Evolutionary conservation across 768 basidiomycete species (phyloP), one percentile per base, ranked within the genome.

Genomic region (Kwoniella mangroviensis): DNA sequence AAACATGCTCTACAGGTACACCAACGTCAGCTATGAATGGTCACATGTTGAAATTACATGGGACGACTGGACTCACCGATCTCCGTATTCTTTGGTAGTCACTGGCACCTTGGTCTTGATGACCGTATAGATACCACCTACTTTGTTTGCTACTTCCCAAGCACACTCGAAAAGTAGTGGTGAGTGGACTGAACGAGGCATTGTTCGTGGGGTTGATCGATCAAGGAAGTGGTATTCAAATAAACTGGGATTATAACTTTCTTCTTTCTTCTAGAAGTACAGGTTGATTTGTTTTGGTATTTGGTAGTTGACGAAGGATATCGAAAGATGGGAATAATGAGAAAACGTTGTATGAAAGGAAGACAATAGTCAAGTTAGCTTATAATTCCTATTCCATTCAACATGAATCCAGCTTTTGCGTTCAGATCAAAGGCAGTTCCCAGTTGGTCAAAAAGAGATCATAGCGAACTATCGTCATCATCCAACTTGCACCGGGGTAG

Each of bases 41-140:
- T 34, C 34, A 34, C 34, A 41, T 69, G 92, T 43, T n/a, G 57
- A 4, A 5, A 26, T 34, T 11, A 17, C 22, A 13, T 43, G n/a
- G 6, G 53, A 41, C 40, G 7, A 68, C 2, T 10, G 7, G 19
- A 71, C 78, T 71, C 58, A 79, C 76, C 78, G 64, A 61, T 79
- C 80, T 41, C 81, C 94, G 85, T 91, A 98, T 84, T 98, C 97
- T 66, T 90, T 89, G 81, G 95, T 92, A 76, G 97, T 98, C 85
- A 99, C 93, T 65, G 97, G 97, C 67, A 97, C 94, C 83, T 99
- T 99, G 61, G 97, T 98, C 86, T 98, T 98, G 83, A 98, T 97
- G 85, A 99, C 96, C 73, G 96, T 98, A 87, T 98, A 98, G 84
- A 98, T 98, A 71, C 96, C 96, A 76, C 95, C 96, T 83, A 98